Evolutionary conservation across 1,284 basidiomycete species (phyloP).

Genomic region (Apiotrichum gracile): DNA sequence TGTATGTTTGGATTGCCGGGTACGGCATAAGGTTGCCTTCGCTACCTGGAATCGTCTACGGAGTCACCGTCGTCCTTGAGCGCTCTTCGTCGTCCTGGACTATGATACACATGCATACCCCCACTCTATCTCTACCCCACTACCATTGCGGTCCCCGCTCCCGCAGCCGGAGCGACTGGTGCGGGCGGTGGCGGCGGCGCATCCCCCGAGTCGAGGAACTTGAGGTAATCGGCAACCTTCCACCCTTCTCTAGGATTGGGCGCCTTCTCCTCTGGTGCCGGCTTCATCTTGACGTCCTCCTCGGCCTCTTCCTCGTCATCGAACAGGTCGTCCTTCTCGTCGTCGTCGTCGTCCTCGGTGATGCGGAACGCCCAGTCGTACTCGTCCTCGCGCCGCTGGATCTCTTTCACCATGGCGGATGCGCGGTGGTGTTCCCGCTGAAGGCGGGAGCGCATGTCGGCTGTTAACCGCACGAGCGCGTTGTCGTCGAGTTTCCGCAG

Average conservation of each 20-base stretch:
- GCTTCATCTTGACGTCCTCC: conserved; percentile 16
- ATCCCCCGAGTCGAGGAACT: conserved; percentile 31
- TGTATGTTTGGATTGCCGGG: too few relatives aligned
- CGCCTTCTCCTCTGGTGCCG: conserved; percentile 5
- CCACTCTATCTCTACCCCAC: too few relatives aligned
- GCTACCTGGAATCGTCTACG: too few relatives aligned
- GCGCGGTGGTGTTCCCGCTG: conserved; percentile 20
- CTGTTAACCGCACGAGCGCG: conserved; percentile 10
- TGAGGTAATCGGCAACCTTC: conserved; percentile 30
- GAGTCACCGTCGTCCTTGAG: too few relatives aligned
- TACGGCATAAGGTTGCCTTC: too few relatives aligned
- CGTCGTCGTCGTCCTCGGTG: conserved; percentile 20
- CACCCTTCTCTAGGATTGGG: conserved; percentile 29
- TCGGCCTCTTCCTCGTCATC: conserved; percentile 19
- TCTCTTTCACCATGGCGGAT: conserved; percentile 20
- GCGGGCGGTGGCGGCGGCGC: too few relatives aligned
- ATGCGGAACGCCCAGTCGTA: conserved; percentile 31
- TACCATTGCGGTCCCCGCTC: too few relatives aligned
- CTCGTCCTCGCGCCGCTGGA: conserved; percentile 23
- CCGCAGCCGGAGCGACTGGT: too few relatives aligned
- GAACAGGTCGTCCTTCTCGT: conserved; percentile 17
- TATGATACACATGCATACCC: too few relatives aligned
- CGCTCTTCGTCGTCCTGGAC: too few relatives aligned
- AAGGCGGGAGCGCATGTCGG: conserved; percentile 15
- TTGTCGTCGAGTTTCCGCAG: conserved; percentile 20